Evolutionary conservation across 129 eudicot species (phyloP), one percentile per base, ranked within the genome.

Genomic region (Oenanthe sinensis): DNA sequence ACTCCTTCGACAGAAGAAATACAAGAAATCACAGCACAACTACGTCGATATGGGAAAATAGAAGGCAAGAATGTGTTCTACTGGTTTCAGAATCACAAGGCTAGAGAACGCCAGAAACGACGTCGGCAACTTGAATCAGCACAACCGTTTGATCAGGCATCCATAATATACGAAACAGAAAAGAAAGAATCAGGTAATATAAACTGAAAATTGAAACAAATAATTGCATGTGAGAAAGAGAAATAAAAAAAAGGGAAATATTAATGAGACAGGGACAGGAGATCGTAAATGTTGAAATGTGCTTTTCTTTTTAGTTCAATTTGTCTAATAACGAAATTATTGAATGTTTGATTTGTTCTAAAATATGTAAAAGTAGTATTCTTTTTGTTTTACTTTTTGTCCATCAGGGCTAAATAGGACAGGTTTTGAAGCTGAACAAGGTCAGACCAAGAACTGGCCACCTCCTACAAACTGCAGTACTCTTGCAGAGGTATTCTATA

Each of bases 41-140:
- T 92, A 33, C 86, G 97, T 3, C 86, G 89, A 2, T 92, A 79
- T 28, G 97, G 97, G 4, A 92, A 92, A 83, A 92, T 92, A 24
- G 97, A 92, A 82, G 97, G 97, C 12, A 92, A 92, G 73, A 92
- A 92, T 79, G 97, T 92, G 0, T 92, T 92, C 77, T 90, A 90
- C 84, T 92, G 97, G 97, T 92, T 92, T 65, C 97, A 92, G 63
- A 92, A 92, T 80, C 97, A 92, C 26, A 92, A 92, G 82, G 96
- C 97, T 3, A 69, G 97, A 48, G 97, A 92, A 80, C 81, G 97
- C 28, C 97, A 90, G 49, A 92, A 90, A 80, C 90, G 96, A 60
- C 93, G 97, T 42, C 96, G 97, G 15, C 96, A 88, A 78, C 90
- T 88, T 17, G 87, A 91, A 80, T 79, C 85, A 4, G 0, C 85